Percentiles rank a stretch among this genome's conserved stretches.
Conservation (phyloP, 106 monocot species). For the Dioscorea zingiberensis region DNA sequence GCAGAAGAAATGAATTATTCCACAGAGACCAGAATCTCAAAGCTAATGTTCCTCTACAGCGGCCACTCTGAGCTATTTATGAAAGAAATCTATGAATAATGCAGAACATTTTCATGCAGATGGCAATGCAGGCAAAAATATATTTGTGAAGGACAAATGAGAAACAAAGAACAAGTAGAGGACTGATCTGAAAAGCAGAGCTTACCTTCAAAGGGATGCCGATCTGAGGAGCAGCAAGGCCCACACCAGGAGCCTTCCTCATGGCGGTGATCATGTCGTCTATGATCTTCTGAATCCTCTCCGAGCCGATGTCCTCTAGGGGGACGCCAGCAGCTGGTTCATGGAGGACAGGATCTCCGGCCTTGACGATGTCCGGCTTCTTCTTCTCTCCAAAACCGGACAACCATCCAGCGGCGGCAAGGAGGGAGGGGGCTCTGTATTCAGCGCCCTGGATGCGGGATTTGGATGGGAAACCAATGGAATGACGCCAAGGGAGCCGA, state of each 20-base stretch:
- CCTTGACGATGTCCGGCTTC: slow-evolving; percentile 74
- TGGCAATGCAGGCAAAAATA: background rate
- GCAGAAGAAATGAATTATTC: no score
- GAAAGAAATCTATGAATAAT: background rate
- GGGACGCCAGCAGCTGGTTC: slow-evolving; percentile 58
- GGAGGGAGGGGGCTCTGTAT: background rate
- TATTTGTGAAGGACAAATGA: no score
- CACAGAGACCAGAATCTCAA: background rate
- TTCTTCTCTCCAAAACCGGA: slow-evolving; percentile 34
- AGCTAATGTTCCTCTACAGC: background rate
- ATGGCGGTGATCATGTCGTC: slow-evolving; percentile 77
- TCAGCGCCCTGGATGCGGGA: background rate
- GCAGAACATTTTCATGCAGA: background rate
- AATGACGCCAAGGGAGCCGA: background rate
- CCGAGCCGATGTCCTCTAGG: slow-evolving; percentile 47
- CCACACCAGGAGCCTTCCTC: slow-evolving; percentile 82
- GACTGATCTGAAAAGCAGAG: background rate
- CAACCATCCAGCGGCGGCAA: slow-evolving; percentile 43
- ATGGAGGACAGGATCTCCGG: slow-evolving; percentile 90
- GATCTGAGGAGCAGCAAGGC: slow-evolving; percentile 93
- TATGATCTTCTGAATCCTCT: slow-evolving; percentile 54
- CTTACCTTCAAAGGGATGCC: slow-evolving; percentile 73
- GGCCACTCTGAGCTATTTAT: background rate
- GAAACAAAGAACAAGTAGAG: background rate
- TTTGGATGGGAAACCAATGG: slow-evolving; percentile 1